Conservation (phyloP, 768 basidiomycete species). For the Rubroboletus satanas region DNA sequence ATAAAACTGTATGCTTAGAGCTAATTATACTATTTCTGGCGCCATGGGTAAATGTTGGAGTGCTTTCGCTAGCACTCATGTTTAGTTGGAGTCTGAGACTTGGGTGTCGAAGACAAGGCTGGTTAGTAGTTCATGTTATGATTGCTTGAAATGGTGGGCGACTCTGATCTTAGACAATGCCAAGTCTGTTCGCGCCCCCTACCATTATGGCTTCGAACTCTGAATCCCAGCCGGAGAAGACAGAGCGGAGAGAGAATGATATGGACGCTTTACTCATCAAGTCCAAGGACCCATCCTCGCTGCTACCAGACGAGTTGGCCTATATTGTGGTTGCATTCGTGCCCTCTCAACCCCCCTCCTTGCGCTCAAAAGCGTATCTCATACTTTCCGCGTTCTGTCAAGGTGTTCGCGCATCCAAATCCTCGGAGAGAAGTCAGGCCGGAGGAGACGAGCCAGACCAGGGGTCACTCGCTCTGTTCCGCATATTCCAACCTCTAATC, state of each 20-base stretch:
- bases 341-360: conserved; percentile 40
- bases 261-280: conserved; percentile 34
- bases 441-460: conserved; percentile 40
- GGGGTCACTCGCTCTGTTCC: conserved; percentile 48
- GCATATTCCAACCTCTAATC: conserved; percentile 49
- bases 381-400: conserved; percentile 67
- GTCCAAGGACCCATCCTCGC: conserved; percentile 32
- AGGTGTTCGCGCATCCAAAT: conserved; percentile 42
- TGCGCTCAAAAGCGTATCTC: conserved; percentile 68
- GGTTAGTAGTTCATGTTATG: background rate
- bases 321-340: conserved; percentile 50
- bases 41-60: conserved; percentile 2
- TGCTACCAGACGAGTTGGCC: conserved; percentile 54
- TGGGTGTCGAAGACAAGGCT: background rate
- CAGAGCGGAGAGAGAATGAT: background rate
- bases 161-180: background rate
- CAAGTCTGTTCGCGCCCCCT: background rate
- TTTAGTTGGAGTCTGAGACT: background rate
- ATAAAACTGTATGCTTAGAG: conserved; percentile 71
- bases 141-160: background rate
- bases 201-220: conserved; percentile 12
- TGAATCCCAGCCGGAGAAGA: background rate
- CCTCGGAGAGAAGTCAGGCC: conserved; percentile 32
- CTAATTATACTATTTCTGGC: conserved; percentile 42
- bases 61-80: conserved; percentile 17